phyloP scores from a whole-genome alignment of 2,329 filamentous ascomycete species.

The Aspergillus ustus region DNA sequence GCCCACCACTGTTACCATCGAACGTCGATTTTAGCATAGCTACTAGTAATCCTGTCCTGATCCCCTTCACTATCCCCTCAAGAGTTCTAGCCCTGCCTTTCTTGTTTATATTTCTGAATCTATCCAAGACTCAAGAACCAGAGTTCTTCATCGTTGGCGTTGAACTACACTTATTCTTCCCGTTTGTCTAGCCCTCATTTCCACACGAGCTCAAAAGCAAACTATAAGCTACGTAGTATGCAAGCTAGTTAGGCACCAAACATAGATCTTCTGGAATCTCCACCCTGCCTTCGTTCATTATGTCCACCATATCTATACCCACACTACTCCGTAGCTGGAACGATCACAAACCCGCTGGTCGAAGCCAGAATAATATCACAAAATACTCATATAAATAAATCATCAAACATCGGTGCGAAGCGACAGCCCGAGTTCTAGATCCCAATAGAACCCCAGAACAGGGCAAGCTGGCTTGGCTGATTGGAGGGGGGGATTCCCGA shows the following conservation, averaged over 20 bases:
- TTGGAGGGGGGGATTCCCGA: neutral
- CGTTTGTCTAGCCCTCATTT: neutral
- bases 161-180: neutral
- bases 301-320: too few species aligned
- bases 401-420: too few species aligned
- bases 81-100: conserved; percentile 3
- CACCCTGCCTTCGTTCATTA: too few species aligned
- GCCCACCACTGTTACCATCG: neutral
- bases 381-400: too few species aligned
- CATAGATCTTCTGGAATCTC: too few species aligned
- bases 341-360: too few species aligned
- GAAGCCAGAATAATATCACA: too few species aligned
- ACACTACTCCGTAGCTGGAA: too few species aligned
- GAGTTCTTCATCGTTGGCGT: neutral
- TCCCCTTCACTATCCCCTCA: neutral
- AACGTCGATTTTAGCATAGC: neutral
- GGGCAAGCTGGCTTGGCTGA: neutral
- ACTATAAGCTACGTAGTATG: neutral
- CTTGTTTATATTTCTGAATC: conserved; percentile 17
- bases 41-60: neutral
- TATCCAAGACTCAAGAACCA: neutral
- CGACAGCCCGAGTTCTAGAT: too few species aligned
- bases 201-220: neutral
- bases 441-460: too few species aligned
- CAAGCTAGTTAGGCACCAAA: neutral